Evolutionary conservation across 1,284 basidiomycete genomes (phyloP).

Genomic region (Puccinia coronata): DNA sequence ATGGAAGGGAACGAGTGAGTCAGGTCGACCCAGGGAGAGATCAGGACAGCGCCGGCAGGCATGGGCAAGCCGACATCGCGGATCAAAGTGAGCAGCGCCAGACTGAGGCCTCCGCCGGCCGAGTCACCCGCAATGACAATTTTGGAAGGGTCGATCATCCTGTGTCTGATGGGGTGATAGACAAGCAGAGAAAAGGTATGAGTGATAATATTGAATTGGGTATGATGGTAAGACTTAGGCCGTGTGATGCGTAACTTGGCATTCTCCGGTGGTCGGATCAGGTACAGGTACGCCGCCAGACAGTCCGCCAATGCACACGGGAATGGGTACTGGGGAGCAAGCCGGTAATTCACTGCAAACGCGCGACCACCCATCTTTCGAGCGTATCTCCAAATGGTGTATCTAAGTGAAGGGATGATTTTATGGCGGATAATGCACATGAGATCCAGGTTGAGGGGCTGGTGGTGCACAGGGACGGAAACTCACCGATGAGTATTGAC

Average conservation of each 20-base stretch:
- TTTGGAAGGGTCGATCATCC: conserved; percentile 75
- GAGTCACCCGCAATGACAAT: conserved; percentile 89
- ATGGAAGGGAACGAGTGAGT: conserved; percentile 93
- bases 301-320: conserved; percentile 63
- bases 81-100: conserved; percentile 86
- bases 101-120: conserved; percentile 83
- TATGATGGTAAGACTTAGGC: background rate
- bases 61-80: conserved; percentile 78
- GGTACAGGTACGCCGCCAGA: conserved; percentile 77
- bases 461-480: conserved; percentile 37
- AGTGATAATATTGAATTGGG: background rate
- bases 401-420: conserved; percentile 59
- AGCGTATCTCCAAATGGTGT: conserved; percentile 80
- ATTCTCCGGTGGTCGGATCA: conserved; percentile 70
- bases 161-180: conserved; percentile 62
- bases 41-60: conserved; percentile 70
- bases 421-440: background rate
- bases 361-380: conserved; percentile 85
- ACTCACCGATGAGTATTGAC: conserved; percentile 62
- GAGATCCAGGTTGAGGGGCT: background rate
- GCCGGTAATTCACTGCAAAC: conserved; percentile 63
- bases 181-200: background rate
- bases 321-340: conserved; percentile 51
- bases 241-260: conserved; percentile 59
- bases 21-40: conserved; percentile 75